phyloP scores from a whole-genome alignment of 768 basidiomycete species.

The Rhizopogon vinicolor region DNA sequence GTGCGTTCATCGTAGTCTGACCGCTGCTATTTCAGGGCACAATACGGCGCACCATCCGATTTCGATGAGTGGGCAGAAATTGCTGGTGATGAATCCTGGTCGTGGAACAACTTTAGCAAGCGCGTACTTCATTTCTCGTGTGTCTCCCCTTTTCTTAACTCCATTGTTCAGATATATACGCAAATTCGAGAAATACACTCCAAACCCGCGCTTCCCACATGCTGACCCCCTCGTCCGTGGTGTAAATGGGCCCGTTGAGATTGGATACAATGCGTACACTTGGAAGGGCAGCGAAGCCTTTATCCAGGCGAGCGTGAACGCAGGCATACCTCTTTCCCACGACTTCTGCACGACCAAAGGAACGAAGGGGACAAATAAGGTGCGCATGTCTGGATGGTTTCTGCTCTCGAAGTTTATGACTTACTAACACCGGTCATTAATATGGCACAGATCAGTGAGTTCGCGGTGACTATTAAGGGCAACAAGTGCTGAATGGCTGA shows the following conservation, averaged over 20 bases:
- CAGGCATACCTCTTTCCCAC: conserved; percentile 45
- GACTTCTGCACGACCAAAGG: conserved; percentile 58
- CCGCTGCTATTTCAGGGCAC: conserved; percentile 25
- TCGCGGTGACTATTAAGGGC: neutral
- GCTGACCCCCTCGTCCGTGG: conserved; percentile 47
- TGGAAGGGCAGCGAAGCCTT: conserved; percentile 46
- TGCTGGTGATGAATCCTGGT: conserved; percentile 52
- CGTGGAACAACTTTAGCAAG: conserved; percentile 47
- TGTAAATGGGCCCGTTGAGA: conserved; percentile 47
- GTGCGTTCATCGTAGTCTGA: conserved; percentile 5
- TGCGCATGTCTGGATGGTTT: conserved; percentile 21
- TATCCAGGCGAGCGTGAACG: conserved; percentile 44
- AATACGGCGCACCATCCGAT: conserved; percentile 63
- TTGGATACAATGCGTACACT: conserved; percentile 52
- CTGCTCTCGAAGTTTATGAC: neutral
- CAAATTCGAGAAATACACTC: conserved; percentile 61
- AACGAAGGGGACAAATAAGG: conserved; percentile 58
- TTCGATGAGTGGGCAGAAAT: conserved; percentile 62
- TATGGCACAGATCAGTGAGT: neutral
- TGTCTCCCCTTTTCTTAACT: neutral
- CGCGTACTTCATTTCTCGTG: conserved; percentile 15
- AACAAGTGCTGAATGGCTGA: neutral
- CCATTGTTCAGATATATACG: conserved; percentile 49
- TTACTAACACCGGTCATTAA: neutral
- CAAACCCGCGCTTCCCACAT: conserved; percentile 43